Base-by-base conservation (phyloP, 306 rosid genomes). In the Psophocarpus tetragonolobus region DNA sequence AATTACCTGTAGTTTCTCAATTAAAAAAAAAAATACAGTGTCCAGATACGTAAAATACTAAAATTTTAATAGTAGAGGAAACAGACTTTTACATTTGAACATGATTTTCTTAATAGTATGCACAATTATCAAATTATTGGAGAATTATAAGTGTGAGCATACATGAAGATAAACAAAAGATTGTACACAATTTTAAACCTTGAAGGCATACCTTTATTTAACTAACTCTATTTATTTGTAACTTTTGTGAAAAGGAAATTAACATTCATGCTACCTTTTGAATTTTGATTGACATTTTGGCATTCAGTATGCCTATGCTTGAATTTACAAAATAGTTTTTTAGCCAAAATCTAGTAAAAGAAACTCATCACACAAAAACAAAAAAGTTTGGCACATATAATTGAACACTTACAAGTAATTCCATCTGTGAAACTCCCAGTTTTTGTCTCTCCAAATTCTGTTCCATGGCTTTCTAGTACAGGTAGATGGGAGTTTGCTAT, bases 401-500 rank as follows among this genome's bases (percentile, higher is more conserved):
- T 77, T 64, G 72, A 74, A 74, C 81, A 75, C 92, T 86, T 81
- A 88, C 87, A 47, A 72, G 75, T 45, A 73, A 45, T 74, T 64
- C 73, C 80, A 72, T 80, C 84, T 26, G 53, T 63, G 57, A 81
- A 73, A 68, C 88, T 74, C 71, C 32, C 74, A 68, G 82, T 72
- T 81, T 76, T 84, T 83, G 85, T 68, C 74, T 75, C 88, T 80
- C 76, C 85, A 86, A 86, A 86, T 72, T 56, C 84, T 50, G 80
- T 79, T 76, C 76, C 89, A 38, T 62, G 76, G 83, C 70, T 89
- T 87, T 84, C 89, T 76, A 87, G 81, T 36, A 78, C 69, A 71
- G 74, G 79, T 69, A 69, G 79, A 75, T 76, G 80, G 45, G 85
- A 79, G 86, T 84, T 83, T 77, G 84, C 65, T 65, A 77, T 78